Percentiles rank a stretch among this genome's conserved stretches.
These are phyloP conservation scores for Talinum fruticosum DNA, from an alignment of 148 eudicot species.

Conservation along the genomic window DNA sequence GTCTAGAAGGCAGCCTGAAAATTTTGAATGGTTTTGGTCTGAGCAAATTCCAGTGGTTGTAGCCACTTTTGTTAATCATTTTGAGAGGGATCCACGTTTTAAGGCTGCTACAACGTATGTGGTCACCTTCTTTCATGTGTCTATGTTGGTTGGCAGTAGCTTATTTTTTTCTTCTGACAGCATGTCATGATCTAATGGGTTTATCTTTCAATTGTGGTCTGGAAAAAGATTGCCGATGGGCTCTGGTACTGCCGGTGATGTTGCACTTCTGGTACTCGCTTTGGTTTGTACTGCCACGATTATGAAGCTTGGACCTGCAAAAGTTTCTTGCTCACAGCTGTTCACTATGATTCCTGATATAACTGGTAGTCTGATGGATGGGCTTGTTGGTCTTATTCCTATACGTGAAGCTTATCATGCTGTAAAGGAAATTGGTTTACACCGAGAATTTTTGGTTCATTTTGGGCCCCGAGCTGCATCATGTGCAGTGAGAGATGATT, in stretches of 20 bases:
- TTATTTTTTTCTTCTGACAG: background rate
- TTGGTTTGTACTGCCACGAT: conserved; percentile 73
- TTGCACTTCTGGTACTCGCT: conserved; percentile 70
- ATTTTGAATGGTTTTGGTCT: conserved; percentile 92
- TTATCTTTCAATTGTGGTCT: conserved; percentile 41
- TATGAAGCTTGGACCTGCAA: conserved; percentile 84
- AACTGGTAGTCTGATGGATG: conserved; percentile 84
- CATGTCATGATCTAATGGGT: conserved; percentile 3
- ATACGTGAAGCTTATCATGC: conserved; percentile 66
- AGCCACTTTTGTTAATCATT: conserved; percentile 69
- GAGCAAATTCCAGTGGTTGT: conserved; percentile 87
- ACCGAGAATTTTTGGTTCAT: conserved; percentile 80
- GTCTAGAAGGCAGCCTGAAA: conserved; percentile 70
- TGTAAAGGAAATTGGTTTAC: conserved; percentile 76
- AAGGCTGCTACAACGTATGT: conserved; percentile 73
- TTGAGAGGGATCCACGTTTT: conserved; percentile 75
- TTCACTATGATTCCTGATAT: conserved; percentile 73
- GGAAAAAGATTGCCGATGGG: conserved; percentile 40
- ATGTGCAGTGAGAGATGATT: conserved; percentile 58
- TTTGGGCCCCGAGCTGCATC: conserved; percentile 92
- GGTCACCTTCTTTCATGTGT: conserved; percentile 15
- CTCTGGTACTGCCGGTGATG: conserved; percentile 58
- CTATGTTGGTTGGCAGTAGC: conserved; percentile 2
- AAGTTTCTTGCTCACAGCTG: conserved; percentile 80
- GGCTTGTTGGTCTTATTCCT: conserved; percentile 67